These are phyloP conservation scores for Paramecium sonneborni DNA, from an alignment of 73 alveolate genomes.

Conservation along the genomic window DNA sequence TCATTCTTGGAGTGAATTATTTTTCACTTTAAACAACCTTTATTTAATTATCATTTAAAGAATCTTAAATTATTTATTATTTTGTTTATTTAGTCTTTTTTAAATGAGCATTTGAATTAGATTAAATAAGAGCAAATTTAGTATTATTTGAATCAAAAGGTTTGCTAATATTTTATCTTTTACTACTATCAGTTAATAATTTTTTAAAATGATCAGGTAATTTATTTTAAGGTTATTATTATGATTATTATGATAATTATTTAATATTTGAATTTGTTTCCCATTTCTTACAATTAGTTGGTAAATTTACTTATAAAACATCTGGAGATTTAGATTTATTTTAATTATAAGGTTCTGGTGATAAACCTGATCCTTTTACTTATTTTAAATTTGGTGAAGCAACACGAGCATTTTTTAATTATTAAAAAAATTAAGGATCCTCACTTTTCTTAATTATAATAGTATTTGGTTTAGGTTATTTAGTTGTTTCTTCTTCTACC, in stretches of 20 bases:
- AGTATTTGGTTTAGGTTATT: background rate
- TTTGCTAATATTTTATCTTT: background rate
- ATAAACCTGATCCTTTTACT: background rate
- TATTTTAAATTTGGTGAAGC: background rate
- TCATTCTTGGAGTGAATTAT: background rate
- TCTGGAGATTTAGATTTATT: conserved; percentile 16
- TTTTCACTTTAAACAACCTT: background rate
- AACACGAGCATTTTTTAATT: background rate
- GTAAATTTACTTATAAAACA: background rate
- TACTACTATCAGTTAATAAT: background rate
- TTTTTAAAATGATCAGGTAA: background rate
- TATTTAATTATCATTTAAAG: background rate
- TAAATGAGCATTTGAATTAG: background rate
- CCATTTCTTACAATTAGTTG: background rate
- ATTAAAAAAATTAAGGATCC: background rate
- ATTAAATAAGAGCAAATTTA: background rate
- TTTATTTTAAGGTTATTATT: background rate
- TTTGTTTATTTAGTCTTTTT: background rate
- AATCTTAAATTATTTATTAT: background rate
- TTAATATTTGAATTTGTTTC: background rate
- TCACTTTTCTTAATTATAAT: background rate
- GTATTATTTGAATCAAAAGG: background rate
- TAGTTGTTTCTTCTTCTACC: background rate
- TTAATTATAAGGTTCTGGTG: background rate
- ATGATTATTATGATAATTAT: background rate